These are phyloP conservation scores for Arthrobotrys iridis DNA, from an alignment of 2,329 filamentous ascomycete genomes.

Conservation along the genomic window DNA sequence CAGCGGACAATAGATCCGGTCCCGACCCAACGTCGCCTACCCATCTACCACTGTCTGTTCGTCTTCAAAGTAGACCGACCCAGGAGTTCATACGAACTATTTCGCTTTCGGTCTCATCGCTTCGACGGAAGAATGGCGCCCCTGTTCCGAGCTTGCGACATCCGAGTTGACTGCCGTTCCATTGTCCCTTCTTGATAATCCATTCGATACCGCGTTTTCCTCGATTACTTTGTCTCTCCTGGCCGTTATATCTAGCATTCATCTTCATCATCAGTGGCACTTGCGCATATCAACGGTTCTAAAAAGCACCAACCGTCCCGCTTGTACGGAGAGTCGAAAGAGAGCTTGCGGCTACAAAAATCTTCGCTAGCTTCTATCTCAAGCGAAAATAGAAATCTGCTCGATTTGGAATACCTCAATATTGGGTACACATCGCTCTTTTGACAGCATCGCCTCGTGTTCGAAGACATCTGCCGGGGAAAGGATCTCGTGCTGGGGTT, in stretches of 20 bases:
- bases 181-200: slow-evolving; percentile 50
- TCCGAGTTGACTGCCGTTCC: slow-evolving; percentile 50
- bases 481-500: not conserved
- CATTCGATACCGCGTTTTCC: slow-evolving; percentile 17
- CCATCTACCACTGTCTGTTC: not conserved
- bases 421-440: slow-evolving; percentile 1
- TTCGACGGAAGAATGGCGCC: slow-evolving; percentile 53
- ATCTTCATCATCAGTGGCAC: not conserved
- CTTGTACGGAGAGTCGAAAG: not conserved
- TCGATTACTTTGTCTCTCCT: not conserved
- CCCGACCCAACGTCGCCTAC: not conserved
- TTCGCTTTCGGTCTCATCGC: slow-evolving; percentile 37
- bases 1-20: slow-evolving; percentile 26
- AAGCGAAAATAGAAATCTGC: not conserved
- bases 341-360: slow-evolving; percentile 1
- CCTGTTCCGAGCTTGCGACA: slow-evolving; percentile 50
- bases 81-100: slow-evolving; percentile 5
- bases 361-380: not conserved
- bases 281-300: not conserved
- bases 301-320: not conserved
- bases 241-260: not conserved
- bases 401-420: not conserved
- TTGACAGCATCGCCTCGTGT: not conserved
- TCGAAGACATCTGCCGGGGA: not conserved
- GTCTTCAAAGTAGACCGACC: not conserved